A percentile compares a stretch with the other conserved stretches of the same genome.
Conservation (phyloP, 768 basidiomycete genomes). For the Hygrophorus russula region DNA sequence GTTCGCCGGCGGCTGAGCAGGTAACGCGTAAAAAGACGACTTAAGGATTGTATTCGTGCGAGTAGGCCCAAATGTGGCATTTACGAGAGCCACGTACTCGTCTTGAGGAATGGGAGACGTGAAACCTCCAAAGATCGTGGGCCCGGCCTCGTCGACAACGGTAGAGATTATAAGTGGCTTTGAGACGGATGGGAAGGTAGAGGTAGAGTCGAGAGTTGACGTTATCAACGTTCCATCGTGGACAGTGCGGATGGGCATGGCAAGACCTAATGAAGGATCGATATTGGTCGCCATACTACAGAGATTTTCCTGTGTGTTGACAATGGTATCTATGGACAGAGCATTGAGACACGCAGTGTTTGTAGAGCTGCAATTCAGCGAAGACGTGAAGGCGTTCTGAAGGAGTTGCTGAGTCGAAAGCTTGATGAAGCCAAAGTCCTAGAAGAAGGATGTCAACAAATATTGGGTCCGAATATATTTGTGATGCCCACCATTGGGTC, state of each 20-base stretch:
- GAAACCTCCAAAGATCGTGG: conserved; percentile 41
- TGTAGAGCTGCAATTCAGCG: conserved; percentile 33
- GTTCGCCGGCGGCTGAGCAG: conserved; percentile 15
- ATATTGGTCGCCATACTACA: conserved; percentile 28
- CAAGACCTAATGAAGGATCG: conserved; percentile 40
- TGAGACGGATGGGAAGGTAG: conserved; percentile 43
- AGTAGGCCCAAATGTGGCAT: conserved; percentile 32
- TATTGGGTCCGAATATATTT: background rate
- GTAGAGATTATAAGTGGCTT: conserved; percentile 68
- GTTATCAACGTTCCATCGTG: conserved; percentile 61
- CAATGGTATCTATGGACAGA: conserved; percentile 37
- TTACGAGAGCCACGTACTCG: conserved; percentile 27
- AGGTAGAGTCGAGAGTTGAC: conserved; percentile 49
- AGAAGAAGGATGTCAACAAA: conserved; percentile 6
- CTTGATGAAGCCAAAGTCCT: conserved; percentile 68
- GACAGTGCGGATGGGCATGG: conserved; percentile 56
- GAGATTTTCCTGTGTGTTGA: conserved; percentile 41
- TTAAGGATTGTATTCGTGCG: conserved; percentile 32
- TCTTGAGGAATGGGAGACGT: conserved; percentile 24
- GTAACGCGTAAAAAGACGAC: conserved; percentile 36
- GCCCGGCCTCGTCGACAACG: conserved; percentile 61
- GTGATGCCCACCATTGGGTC: conserved; percentile 63
- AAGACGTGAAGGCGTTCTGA: conserved; percentile 37
- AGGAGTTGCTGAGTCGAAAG: conserved; percentile 40
- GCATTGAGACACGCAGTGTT: conserved; percentile 39